A percentile compares a stretch with the other conserved stretches of the same genome.
Evolutionary conservation across 495 filamentous ascomycete species (phyloP).

Genomic region (Daldinia grandis): DNA sequence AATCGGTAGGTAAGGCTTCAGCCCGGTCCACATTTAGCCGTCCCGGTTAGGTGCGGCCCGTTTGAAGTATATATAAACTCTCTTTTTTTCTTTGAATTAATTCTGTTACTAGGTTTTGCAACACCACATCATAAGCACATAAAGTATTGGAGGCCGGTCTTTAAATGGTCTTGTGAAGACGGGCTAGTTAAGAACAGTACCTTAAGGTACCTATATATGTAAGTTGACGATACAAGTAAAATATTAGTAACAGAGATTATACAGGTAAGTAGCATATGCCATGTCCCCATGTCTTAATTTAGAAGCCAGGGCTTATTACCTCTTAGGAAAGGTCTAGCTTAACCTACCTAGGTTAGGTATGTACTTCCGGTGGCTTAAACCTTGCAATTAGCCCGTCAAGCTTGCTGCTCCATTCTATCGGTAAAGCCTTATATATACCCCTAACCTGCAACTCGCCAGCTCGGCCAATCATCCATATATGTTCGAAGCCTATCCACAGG

Average conservation of each 20-base stretch:
- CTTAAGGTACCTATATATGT: too few relatives aligned
- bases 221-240: too few relatives aligned
- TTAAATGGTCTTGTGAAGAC: too few relatives aligned
- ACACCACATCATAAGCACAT: too few relatives aligned
- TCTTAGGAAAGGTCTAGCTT: neutral
- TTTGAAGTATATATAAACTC: neutral
- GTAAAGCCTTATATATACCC: conserved; percentile 51
- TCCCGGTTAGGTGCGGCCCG: conserved; percentile 2
- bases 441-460: conserved; percentile 52
- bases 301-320: neutral
- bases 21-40: conserved; percentile 10
- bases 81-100: neutral
- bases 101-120: neutral
- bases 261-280: neutral
- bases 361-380: conserved; percentile 37
- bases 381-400: conserved; percentile 47
- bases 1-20: neutral
- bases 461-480: conserved; percentile 52
- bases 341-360: too few relatives aligned
- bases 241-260: neutral
- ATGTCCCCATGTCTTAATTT: neutral
- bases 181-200: too few relatives aligned
- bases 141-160: too few relatives aligned
- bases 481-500: conserved; percentile 44
- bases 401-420: conserved; percentile 49